Conservation (phyloP, 495 filamentous ascomycete genomes). For the Diplogelasinospora grovesii region DNA sequence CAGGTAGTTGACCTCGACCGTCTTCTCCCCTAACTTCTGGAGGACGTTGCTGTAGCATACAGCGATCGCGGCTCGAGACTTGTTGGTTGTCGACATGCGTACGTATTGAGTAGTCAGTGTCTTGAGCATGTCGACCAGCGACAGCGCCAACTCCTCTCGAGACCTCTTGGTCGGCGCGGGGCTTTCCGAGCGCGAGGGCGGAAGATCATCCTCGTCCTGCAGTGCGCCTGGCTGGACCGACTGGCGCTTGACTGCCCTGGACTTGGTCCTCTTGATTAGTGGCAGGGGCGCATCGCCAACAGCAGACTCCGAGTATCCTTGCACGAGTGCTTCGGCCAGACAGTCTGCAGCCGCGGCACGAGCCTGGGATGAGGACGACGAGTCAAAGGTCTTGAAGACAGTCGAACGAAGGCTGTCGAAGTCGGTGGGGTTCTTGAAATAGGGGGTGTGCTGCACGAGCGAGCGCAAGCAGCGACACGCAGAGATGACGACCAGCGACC, state of each 20-base stretch:
- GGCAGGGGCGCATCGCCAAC: constrained; percentile 46
- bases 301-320: constrained; percentile 63
- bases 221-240: constrained; percentile 42
- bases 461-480: constrained; percentile 76
- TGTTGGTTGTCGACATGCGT: constrained; percentile 72
- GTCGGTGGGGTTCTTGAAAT: constrained; percentile 85
- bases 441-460: constrained; percentile 61
- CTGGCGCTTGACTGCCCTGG: constrained; percentile 61
- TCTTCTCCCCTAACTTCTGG: constrained; percentile 62
- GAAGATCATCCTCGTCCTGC: constrained; percentile 67
- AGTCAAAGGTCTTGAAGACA: constrained; percentile 82
- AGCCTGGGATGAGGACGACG: constrained; percentile 61
- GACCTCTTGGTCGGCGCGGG: constrained; percentile 63
- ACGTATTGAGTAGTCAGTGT: constrained; percentile 79
- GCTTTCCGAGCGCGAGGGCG: constrained; percentile 66
- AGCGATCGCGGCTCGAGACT: constrained; percentile 72
- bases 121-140: constrained; percentile 70
- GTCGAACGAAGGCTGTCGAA: constrained; percentile 77
- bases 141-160: constrained; percentile 63
- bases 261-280: constrained; percentile 68
- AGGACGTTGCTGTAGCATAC: constrained; percentile 80
- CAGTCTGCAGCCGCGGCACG: constrained; percentile 84
- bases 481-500: constrained; percentile 69
- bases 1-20: constrained; percentile 71
- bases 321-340: constrained; percentile 69